Base-by-base conservation (phyloP, 2,329 filamentous ascomycete species). In the Ophiocordyceps camponoti-saundersi region DNA sequence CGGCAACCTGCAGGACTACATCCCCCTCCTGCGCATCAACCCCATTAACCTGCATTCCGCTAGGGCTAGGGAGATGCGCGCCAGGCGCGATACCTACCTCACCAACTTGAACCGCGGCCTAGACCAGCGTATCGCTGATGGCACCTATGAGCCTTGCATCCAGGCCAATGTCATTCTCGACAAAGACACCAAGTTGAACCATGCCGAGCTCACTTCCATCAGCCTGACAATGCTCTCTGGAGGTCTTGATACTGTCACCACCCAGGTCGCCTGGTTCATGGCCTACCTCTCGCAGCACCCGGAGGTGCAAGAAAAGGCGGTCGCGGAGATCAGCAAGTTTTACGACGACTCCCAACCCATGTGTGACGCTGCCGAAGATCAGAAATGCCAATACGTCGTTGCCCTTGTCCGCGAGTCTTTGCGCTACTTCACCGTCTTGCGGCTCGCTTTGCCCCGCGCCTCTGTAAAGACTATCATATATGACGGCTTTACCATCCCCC, bases 161-260 rank as follows among this genome's bases (percentile, higher is more conserved):
- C 78, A 82, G 50, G 77, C 76, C 4, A 82, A 81, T 50, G 71
- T 82, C 30, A 80, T 82, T 49, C 62, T 73, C 44, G 78, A 82
- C 52, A 71, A 75, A 52, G 78, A 82, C 36, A 72, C 77, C 0
- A 77, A 73, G 50, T 61, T 82, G 16, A 79, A 74, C 59, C 68
- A 70, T 39, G 76, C 74, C 45, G 79, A 83, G 52, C 65, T 82
- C 34, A 80, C 71, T 0, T 78, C 73, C 0, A 82, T 82, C 53
- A 79, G 75, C 50, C 59, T 83, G 50, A 82, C 79, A 1, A 83
- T 84, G 79, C 63, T 83, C 5, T 79, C 75, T 0, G 79, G 79
- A 1, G 79, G 79, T 0, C 63, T 83, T 3, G 79, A 83, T 51
- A 83, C 80, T 0, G 70, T 83, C 34, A 80, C 77, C 1, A 82